Evolutionary conservation across 2,329 filamentous ascomycete species (phyloP).

Genomic region (Trichoderma guizhouense): DNA sequence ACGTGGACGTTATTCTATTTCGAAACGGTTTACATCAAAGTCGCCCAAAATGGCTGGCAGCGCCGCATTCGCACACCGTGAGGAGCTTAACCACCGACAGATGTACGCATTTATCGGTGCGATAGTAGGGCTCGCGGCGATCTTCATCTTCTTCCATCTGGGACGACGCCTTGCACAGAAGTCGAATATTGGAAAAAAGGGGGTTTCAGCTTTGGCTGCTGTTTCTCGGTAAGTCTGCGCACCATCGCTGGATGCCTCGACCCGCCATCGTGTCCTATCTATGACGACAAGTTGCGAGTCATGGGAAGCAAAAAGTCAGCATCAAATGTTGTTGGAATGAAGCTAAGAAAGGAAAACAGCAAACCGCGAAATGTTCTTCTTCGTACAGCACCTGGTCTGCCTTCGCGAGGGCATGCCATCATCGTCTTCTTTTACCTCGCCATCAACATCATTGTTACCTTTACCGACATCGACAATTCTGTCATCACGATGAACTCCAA

Average conservation of each 20-base stretch:
- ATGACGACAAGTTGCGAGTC: neutral
- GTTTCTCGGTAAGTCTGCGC: slow-evolving; percentile 13
- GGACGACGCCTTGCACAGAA: slow-evolving; percentile 9
- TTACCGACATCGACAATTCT: slow-evolving; percentile 34
- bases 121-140: slow-evolving; percentile 7
- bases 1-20: neutral
- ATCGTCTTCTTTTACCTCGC: slow-evolving; percentile 30
- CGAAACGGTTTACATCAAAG: neutral
- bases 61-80: neutral
- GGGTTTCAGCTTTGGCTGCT: neutral
- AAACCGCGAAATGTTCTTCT: slow-evolving; percentile 28
- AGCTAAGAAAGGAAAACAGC: slow-evolving; percentile 22
- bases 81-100: slow-evolving; percentile 5
- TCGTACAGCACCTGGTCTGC: slow-evolving; percentile 27
- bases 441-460: slow-evolving; percentile 34
- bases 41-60: neutral
- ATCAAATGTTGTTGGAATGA: neutral
- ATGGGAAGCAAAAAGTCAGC: neutral
- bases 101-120: slow-evolving; percentile 14
- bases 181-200: neutral
- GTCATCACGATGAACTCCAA: slow-evolving; percentile 32
- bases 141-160: slow-evolving; percentile 18
- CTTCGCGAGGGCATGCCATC: slow-evolving; percentile 34
- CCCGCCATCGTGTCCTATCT: neutral
- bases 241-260: neutral